phyloP scores from a whole-genome alignment of 2,329 filamentous ascomycete genomes.

The Diplodia sapinea region DNA sequence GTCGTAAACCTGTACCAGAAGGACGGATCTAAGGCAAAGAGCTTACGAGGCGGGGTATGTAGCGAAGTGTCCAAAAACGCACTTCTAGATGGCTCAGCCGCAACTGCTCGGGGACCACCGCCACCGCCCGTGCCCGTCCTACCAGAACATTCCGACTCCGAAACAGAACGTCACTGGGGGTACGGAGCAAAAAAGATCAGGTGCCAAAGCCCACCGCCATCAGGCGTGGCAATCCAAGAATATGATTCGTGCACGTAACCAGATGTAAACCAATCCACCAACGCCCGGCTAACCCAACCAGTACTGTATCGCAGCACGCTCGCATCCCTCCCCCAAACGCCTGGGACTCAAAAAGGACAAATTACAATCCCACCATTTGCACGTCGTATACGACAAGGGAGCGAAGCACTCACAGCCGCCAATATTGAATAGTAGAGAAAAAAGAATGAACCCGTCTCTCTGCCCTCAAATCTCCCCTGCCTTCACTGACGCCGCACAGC shows the following conservation, averaged over 20 bases:
- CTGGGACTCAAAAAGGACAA: not conserved
- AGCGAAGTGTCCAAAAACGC: too few species aligned
- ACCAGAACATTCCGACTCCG: too few species aligned
- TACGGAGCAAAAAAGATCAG: not conserved
- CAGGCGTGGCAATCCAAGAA: not conserved
- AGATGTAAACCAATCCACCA: constrained; percentile 6
- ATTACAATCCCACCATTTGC: not conserved
- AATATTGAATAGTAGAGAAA: not conserved
- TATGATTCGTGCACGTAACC: not conserved
- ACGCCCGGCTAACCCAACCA: constrained; percentile 15
- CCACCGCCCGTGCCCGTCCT: too few species aligned
- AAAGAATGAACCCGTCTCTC: not conserved
- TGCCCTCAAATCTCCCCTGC: constrained; percentile 17
- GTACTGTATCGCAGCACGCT: not conserved
- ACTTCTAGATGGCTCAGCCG: too few species aligned
- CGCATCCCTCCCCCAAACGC: not conserved
- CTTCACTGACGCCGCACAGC: constrained; percentile 28
- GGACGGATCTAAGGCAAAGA: too few species aligned
- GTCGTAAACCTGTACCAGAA: too few species aligned
- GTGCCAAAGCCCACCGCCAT: not conserved
- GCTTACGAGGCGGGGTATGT: too few species aligned
- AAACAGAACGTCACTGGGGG: too few species aligned
- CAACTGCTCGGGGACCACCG: too few species aligned
- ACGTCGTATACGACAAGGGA: not conserved
- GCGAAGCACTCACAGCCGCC: not conserved